These are phyloP conservation scores for Zizania palustris DNA, from an alignment of 202 grass and related monocot species.

Conservation along the genomic window DNA sequence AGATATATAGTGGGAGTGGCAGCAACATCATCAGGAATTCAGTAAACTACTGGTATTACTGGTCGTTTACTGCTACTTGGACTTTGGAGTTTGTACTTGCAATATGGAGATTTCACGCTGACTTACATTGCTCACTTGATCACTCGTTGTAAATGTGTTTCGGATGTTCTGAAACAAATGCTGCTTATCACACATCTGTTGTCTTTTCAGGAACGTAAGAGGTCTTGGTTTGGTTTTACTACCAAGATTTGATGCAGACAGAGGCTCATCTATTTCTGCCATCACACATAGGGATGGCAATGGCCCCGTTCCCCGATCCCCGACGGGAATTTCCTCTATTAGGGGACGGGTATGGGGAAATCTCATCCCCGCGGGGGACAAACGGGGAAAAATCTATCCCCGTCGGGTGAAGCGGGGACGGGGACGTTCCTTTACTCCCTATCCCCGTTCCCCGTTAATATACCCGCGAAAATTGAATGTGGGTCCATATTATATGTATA, in stretches of 20 bases:
- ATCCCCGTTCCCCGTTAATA: too few species aligned
- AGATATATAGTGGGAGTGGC: neutral
- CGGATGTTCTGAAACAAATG: neutral
- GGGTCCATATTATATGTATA: too few species aligned
- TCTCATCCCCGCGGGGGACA: too few species aligned
- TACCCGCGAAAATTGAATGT: too few species aligned
- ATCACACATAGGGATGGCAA: too few species aligned
- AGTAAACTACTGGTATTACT: neutral
- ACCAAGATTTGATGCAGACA: conserved; percentile 2
- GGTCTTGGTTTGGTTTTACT: neutral
- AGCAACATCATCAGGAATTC: conserved; percentile 13
- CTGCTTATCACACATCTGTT: neutral
- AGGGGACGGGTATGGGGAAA: too few species aligned
- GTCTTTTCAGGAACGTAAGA: neutral
- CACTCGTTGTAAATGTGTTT: neutral
- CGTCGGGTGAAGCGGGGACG: too few species aligned
- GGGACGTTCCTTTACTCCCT: too few species aligned
- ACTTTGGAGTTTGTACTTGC: neutral
- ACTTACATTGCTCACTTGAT: neutral
- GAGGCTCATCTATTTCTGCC: neutral
- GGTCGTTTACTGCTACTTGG: neutral
- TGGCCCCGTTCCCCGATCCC: too few species aligned
- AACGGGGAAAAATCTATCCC: too few species aligned
- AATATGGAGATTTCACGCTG: neutral
- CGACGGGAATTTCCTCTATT: too few species aligned